Percentiles rank a stretch among this genome's conserved stretches.
Conservation (phyloP, 2,329 filamentous ascomycete species). For the Aspergillus aculeatus region DNA sequence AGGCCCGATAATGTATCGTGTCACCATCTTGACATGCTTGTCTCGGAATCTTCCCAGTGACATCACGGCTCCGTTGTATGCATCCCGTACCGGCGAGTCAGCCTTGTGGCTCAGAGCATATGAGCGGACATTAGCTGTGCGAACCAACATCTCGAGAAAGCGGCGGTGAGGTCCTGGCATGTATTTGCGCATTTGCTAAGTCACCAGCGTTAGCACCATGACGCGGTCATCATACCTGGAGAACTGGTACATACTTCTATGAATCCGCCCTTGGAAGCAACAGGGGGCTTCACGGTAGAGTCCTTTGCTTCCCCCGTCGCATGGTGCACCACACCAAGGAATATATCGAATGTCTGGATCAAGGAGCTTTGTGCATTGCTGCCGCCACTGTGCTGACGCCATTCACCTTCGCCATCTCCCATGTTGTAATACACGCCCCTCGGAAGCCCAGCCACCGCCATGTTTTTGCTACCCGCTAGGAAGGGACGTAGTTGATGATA, state of each 20-base stretch:
- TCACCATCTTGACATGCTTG: conserved; percentile 54
- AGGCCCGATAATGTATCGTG: conserved; percentile 53
- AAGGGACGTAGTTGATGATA: conserved; percentile 54
- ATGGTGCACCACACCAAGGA: conserved; percentile 51
- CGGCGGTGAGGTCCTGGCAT: conserved; percentile 54
- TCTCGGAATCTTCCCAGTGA: conserved; percentile 50
- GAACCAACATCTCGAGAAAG: conserved; percentile 50
- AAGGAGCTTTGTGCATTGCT: conserved; percentile 57
- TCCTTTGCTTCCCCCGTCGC: conserved; percentile 32
- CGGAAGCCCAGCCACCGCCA: conserved; percentile 52
- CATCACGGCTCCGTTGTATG: conserved; percentile 49
- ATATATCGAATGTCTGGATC: conserved; percentile 55
- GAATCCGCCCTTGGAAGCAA: conserved; percentile 6
- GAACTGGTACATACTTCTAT: conserved; percentile 9
- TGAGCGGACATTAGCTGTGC: conserved; percentile 46
- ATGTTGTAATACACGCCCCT: conserved; percentile 54
- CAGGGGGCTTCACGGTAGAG: conserved; percentile 5
- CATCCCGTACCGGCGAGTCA: conserved; percentile 36
- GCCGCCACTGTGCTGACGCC: conserved; percentile 53
- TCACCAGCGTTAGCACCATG: conserved; percentile 12
- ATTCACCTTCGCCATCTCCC: conserved; percentile 49
- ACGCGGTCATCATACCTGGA: background rate
- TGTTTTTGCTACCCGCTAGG: conserved; percentile 55
- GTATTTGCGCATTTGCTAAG: conserved; percentile 53
- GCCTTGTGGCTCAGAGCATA: conserved; percentile 41